Percentiles rank a stretch among this genome's conserved stretches.
Evolutionary conservation across 768 basidiomycete genomes (phyloP).

Genomic region (Boletus huronensis): DNA sequence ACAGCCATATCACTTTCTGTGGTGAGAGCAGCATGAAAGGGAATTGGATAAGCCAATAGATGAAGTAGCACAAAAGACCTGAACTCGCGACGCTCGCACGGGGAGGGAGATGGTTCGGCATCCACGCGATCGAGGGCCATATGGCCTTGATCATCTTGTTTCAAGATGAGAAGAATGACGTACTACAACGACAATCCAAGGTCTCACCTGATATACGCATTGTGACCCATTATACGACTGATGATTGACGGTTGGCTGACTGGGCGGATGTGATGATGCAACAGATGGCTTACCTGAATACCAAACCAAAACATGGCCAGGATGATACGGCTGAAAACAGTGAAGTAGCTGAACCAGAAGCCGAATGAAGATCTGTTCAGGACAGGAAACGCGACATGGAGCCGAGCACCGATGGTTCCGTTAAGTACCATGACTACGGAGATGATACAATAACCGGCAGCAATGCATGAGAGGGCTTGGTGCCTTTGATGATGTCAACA

Average conservation of each 20-base stretch:
- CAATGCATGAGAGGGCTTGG: neutral
- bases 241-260: too few relatives aligned
- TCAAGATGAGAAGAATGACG: neutral
- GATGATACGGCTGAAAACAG: too few relatives aligned
- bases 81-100: constrained; percentile 61
- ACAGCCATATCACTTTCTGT: constrained; percentile 73
- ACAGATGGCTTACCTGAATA: too few relatives aligned
- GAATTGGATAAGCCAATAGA: constrained; percentile 77
- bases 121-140: constrained; percentile 66
- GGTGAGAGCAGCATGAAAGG: constrained; percentile 76
- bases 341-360: constrained; percentile 76
- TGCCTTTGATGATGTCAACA: neutral
- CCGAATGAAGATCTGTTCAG: constrained; percentile 54
- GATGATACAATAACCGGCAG: neutral
- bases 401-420: constrained; percentile 68
- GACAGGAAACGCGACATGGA: constrained; percentile 67
- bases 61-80: constrained; percentile 70
- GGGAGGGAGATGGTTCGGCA: constrained; percentile 62
- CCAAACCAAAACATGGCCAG: too few relatives aligned
- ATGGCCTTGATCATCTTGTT: constrained; percentile 71
- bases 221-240: too few relatives aligned
- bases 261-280: too few relatives aligned
- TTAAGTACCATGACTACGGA: constrained; percentile 59
- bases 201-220: too few relatives aligned
- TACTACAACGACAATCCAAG: neutral